phyloP scores from a whole-genome alignment of 1,139 yeast genomes.

The Taphrina sp. region DNA sequence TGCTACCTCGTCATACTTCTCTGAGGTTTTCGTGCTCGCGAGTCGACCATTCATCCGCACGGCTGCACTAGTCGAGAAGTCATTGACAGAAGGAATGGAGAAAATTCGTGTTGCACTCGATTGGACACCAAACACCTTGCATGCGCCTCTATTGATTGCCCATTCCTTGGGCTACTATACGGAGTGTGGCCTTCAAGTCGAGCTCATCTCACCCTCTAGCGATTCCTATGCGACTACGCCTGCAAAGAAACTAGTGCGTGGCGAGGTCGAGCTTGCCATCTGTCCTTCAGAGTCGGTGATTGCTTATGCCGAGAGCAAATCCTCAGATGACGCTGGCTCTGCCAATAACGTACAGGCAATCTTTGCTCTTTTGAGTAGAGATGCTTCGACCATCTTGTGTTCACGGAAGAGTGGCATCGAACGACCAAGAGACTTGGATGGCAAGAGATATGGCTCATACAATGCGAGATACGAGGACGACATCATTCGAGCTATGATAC shows the following conservation, averaged over 20 bases:
- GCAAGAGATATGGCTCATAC: slow-evolving; percentile 14
- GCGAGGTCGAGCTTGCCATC: slow-evolving; percentile 16
- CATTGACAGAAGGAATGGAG: no score
- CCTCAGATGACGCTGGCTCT: not conserved
- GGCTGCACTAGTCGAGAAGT: no score
- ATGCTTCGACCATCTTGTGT: slow-evolving; percentile 18
- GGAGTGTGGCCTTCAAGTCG: slow-evolving; percentile 5
- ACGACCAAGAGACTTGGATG: slow-evolving; percentile 18
- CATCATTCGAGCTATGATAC: slow-evolving; percentile 11
- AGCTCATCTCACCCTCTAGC: not conserved
- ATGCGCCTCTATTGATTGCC: slow-evolving; percentile 9
- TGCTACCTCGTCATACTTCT: no score
- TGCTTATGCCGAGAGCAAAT: slow-evolving; percentile 11
- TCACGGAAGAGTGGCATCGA: not conserved
- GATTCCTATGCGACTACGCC: slow-evolving; percentile 17
- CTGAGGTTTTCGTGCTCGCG: no score
- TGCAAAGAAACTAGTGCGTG: slow-evolving; percentile 5
- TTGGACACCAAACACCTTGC: slow-evolving; percentile 20
- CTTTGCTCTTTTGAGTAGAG: slow-evolving; percentile 18
- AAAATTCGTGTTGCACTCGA: slow-evolving; percentile 21
- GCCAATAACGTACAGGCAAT: slow-evolving; percentile 6
- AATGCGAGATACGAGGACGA: slow-evolving; percentile 19
- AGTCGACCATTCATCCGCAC: no score
- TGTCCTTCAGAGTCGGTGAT: slow-evolving; percentile 19
- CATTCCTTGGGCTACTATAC: slow-evolving; percentile 4